Evolutionary conservation across 768 basidiomycete species (phyloP), one percentile per base, ranked within the genome.

Genomic region (Serendipita sp.): DNA sequence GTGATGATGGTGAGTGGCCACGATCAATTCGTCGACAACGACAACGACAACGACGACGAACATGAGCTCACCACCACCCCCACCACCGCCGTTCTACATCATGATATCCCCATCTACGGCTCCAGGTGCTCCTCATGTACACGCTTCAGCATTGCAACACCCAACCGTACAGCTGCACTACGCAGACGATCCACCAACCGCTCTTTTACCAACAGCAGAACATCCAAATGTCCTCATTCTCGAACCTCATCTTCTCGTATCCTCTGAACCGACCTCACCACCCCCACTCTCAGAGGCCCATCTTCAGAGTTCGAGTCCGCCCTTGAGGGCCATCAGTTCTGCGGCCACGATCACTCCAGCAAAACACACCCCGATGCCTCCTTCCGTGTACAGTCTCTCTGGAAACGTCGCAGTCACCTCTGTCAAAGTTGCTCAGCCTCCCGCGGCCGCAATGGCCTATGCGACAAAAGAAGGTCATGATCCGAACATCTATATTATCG

Each of bases 121-220:
- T 33, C 53, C 24, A 22, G 53, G 53, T 11, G n/a, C 20, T 20
- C 45, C 5, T 20, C 20, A 20, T 48, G 20, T 22, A 50, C 7
- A 7, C 20, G 20, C 20, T 17, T 61, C 71, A 14, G 58, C 78
- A n/a, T 75, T 87, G 58, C 73, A 78, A 11, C 89, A 91, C 68
- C 86, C 87, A 3, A 73, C 75, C 44, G 83, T 92, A 17, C 85
- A 90, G 67, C 90, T 90, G 70, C 85, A 88, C 67, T 91, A 88
- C 69, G 79, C 81, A 20, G 88, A 92, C 67, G 90, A 92, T 69
- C 78, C 84, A 0, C 83, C 87, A 2, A 71, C 81, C n/a, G 72
- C 80, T 11, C 72, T 90, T 13, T 72, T 88, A 42, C 83, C 86
- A 3, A 78, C 75, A 38, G 75, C 76, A 42, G 74, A 79, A 11